Percentiles rank a stretch among this genome's conserved stretches.
Evolutionary conservation across 148 eudicot species (phyloP).

Genomic region (Rhododendron griersonianum): DNA sequence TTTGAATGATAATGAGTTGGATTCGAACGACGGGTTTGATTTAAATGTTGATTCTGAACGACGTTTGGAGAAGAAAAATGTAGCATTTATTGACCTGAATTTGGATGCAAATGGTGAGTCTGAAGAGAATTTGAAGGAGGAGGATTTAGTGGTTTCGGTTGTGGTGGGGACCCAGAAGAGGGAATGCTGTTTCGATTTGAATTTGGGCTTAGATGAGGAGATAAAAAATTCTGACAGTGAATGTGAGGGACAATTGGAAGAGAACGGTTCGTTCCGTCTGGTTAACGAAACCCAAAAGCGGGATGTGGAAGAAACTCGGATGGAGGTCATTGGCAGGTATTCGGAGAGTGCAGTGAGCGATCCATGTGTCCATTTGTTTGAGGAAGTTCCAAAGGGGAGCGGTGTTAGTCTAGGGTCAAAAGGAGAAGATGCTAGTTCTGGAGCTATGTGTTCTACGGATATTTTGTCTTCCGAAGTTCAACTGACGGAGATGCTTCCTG

Average conservation of each 20-base stretch:
- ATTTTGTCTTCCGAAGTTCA: constrained; percentile 13
- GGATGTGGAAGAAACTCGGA: constrained; percentile 8
- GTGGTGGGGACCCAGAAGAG: constrained; percentile 25
- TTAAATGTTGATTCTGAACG: constrained; percentile 6
- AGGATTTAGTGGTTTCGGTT: not conserved
- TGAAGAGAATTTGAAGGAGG: constrained; percentile 13
- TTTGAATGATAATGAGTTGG: constrained; percentile 19
- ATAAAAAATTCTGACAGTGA: constrained; percentile 19
- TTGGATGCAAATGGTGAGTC: constrained; percentile 42
- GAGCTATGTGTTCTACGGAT: not conserved
- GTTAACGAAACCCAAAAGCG: constrained; percentile 4
- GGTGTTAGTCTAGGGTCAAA: not conserved
- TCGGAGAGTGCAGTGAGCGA: constrained; percentile 12
- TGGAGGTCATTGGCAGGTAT: not conserved
- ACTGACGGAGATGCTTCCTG: constrained; percentile 21
- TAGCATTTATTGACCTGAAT: constrained; percentile 59
- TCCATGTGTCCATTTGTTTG: constrained; percentile 17
- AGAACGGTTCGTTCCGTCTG: not conserved
- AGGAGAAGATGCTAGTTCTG: not conserved
- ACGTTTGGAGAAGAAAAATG: constrained; percentile 12
- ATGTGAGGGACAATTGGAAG: constrained; percentile 16
- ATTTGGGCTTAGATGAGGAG: constrained; percentile 53
- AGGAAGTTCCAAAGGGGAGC: constrained; percentile 18
- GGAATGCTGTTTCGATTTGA: constrained; percentile 65
- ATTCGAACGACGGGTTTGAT: constrained; percentile 11